These are phyloP conservation scores for Ganoderma leucocontextum DNA, from an alignment of 1,284 basidiomycete genomes.

Conservation along the genomic window DNA sequence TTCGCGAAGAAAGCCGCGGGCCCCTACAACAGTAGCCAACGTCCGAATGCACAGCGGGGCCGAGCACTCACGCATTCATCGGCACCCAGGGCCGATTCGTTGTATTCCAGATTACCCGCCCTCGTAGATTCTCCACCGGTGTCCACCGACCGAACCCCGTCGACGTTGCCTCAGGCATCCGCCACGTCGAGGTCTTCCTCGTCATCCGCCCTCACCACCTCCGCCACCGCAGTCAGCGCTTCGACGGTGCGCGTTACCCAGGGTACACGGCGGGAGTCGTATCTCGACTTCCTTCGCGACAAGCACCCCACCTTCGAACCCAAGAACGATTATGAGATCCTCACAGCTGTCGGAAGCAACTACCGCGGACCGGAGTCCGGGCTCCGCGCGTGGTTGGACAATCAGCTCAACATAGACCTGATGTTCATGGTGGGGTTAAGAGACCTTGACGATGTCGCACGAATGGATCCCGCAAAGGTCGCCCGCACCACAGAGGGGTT, in stretches of 20 bases:
- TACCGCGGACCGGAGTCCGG: not conserved
- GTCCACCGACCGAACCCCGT: too few species aligned
- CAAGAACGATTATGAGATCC: not conserved
- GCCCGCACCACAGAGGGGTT: not conserved
- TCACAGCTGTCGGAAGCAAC: not conserved
- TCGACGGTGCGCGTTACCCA: too few species aligned
- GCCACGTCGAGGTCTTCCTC: not conserved
- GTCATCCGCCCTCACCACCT: not conserved
- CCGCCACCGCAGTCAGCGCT: not conserved
- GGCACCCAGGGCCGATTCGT: not conserved
- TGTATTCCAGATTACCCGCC: too few species aligned
- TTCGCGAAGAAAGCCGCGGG: not conserved
- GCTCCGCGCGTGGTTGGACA: not conserved
- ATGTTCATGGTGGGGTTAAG: not conserved
- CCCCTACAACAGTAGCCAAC: not conserved
- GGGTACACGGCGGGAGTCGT: not conserved
- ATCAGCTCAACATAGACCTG: not conserved
- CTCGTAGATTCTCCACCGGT: not conserved
- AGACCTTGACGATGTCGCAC: not conserved
- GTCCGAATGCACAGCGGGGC: not conserved
- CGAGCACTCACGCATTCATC: not conserved
- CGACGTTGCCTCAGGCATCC: too few species aligned
- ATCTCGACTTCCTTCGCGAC: not conserved
- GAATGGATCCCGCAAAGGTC: not conserved
- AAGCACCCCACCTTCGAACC: not conserved